phyloP scores from a whole-genome alignment of 352 stramenopile genomes.

The Plasmopara halstedii region DNA sequence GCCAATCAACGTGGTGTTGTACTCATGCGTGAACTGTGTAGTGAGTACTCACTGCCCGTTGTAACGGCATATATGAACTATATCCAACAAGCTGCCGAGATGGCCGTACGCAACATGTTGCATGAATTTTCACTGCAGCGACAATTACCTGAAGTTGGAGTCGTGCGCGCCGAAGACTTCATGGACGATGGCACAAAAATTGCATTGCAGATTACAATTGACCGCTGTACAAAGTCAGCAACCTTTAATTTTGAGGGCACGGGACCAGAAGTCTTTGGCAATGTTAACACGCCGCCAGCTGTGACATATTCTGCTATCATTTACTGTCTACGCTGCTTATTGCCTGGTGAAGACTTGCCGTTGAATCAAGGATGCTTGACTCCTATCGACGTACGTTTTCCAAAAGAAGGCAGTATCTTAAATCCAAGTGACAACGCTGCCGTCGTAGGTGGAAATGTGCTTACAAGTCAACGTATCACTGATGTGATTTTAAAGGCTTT shows the following conservation, averaged over 20 bases:
- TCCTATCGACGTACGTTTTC: slow-evolving; percentile 96
- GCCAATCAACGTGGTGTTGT: slow-evolving; percentile 96
- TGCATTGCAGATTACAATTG: slow-evolving; percentile 93
- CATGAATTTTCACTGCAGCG: slow-evolving; percentile 86
- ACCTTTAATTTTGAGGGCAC: slow-evolving; percentile 98
- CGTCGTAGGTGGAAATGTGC: slow-evolving; percentile 97
- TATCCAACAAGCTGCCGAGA: slow-evolving; percentile 95
- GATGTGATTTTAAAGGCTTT: slow-evolving; percentile 98
- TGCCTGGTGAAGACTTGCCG: slow-evolving; percentile 91
- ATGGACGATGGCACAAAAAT: slow-evolving; percentile 99
- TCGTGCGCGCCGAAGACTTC: slow-evolving; percentile 92
- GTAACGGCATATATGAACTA: slow-evolving; percentile 98
- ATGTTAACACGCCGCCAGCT: slow-evolving; percentile 97
- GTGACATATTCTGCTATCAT: slow-evolving; percentile 99
- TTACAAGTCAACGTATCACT: slow-evolving; percentile 96
- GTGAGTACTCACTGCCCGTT: slow-evolving; percentile 91
- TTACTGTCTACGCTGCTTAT: slow-evolving; percentile 95
- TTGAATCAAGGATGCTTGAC: slow-evolving; percentile 96
- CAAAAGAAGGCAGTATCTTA: slow-evolving; percentile 86
- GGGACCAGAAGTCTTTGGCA: slow-evolving; percentile 95
- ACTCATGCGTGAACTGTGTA: slow-evolving; percentile 92
- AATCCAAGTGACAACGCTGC: slow-evolving; percentile 93
- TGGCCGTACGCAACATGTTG: slow-evolving; percentile 94
- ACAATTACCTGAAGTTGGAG: slow-evolving; percentile 72
- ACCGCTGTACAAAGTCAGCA: slow-evolving; percentile 83